Evolutionary conservation across 495 filamentous ascomycete genomes (phyloP), one percentile per base, ranked within the genome.

Genomic region (Aspergillus avenaceus): DNA sequence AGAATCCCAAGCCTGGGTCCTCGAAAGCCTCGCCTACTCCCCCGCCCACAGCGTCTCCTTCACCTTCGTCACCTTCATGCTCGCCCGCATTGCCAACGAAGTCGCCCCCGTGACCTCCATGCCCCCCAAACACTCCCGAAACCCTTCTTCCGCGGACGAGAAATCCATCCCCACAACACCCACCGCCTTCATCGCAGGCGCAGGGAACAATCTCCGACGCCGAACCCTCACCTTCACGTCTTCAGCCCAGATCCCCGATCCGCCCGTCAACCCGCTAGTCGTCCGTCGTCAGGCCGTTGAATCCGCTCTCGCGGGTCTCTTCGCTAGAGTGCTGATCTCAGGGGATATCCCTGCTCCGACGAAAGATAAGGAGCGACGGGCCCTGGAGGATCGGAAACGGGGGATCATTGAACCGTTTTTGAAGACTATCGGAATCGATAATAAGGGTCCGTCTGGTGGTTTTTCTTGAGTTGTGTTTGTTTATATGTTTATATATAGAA

Each of bases 1-100:
- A 50, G 84, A 90, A 26, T 80, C 81, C 52, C 83, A 83, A 53
- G 70, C 77, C 8, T 79, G 78, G 65, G 75, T 92, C 8, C 74
- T 93, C 8, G 90, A 96, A 48, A 80, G 80, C 46, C 76, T 96
- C 5, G 77, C 85, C 0, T 71, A 78, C 8, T 78, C 80, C 0
- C 90, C 91, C 1, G 81, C 83, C 25, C 86, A 92, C 61, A 91
- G 86, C 59, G 86, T 91, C 50, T 88, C 86, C 0, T 93, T 95
- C 61, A 84, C 91, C 8, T 91, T 96, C 50, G 65, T 96, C 27
- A 90, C 83, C 3, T 83, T 87, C 36, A 90, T 91, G 78, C 77
- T 96, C 6, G 66, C 67, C 11, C 70, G 65, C 24, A 72, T 79
- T 37, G 69, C 68, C 47, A 75, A 72, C 43, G 75, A 79, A 60